Evolutionary conservation across 495 filamentous ascomycete species (phyloP).

Genomic region (Penicillium verhagenii): DNA sequence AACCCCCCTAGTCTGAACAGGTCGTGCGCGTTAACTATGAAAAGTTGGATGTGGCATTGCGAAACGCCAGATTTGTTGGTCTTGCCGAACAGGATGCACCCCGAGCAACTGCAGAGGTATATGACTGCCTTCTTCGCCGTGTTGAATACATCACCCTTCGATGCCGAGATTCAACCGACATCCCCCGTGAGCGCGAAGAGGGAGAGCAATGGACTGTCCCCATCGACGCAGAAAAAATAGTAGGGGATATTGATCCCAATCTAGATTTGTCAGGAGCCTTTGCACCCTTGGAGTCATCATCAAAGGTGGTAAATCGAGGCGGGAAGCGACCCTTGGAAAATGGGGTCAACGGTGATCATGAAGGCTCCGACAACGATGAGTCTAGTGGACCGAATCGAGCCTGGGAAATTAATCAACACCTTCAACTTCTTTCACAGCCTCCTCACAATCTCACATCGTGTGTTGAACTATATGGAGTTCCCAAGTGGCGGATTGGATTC

Average conservation of each 20-base stretch:
- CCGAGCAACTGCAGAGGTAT: conserved; percentile 64
- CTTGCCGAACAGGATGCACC: conserved; percentile 55
- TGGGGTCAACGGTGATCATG: conserved; percentile 36
- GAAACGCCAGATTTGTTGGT: conserved; percentile 71
- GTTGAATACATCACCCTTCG: conserved; percentile 66
- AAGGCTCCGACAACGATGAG: conserved; percentile 1
- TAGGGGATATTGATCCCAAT: conserved; percentile 39
- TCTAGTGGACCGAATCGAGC: conserved; percentile 21
- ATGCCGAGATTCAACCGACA: conserved; percentile 63
- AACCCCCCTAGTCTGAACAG: conserved; percentile 49
- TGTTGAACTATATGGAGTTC: conserved; percentile 48
- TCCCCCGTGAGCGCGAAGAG: conserved; percentile 53
- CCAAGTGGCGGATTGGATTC: conserved; percentile 80
- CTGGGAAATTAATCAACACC: conserved; percentile 69
- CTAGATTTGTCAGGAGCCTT: conserved; percentile 42
- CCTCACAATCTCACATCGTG: conserved; percentile 60
- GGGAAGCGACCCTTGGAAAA: conserved; percentile 42
- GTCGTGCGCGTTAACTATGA: conserved; percentile 82
- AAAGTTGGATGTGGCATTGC: conserved; percentile 76
- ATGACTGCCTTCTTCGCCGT: conserved; percentile 64
- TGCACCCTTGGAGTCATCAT: conserved; percentile 28
- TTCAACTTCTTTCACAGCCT: conserved; percentile 71
- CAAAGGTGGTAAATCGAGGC: conserved; percentile 23
- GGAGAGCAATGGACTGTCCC: conserved; percentile 39
- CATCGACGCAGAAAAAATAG: conserved; percentile 35